Evolutionary conservation across 139 green algal species (phyloP).

Genomic region (Closterium sp.): DNA sequence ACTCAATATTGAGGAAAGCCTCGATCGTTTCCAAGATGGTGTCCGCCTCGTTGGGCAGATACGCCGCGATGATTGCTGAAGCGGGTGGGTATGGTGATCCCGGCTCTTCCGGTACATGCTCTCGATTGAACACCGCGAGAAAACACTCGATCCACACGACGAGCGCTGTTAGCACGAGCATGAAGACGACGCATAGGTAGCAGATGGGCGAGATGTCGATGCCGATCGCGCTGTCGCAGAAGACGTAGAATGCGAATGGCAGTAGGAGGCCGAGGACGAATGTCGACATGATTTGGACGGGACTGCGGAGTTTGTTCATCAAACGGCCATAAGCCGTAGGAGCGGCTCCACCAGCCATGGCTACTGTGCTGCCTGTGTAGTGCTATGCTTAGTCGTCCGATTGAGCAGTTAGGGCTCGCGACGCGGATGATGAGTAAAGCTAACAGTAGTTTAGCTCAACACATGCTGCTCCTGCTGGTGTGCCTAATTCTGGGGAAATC

Average conservation of each 20-base stretch:
- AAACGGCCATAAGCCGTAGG: background rate
- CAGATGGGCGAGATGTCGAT: slow-evolving; percentile 39
- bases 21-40: slow-evolving; percentile 47
- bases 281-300: slow-evolving; percentile 31
- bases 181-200: slow-evolving; percentile 23
- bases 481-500: no score
- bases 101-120: background rate
- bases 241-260: slow-evolving; percentile 34
- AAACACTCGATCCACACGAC: slow-evolving; percentile 41
- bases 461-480: background rate
- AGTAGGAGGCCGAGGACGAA: slow-evolving; percentile 39
- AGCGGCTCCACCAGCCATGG: background rate
- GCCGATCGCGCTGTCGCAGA: slow-evolving; percentile 13
- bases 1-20: slow-evolving; percentile 32
- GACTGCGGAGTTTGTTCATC: slow-evolving; percentile 6
- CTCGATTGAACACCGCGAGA: slow-evolving; percentile 23
- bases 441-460: background rate
- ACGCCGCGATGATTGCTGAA: slow-evolving; percentile 44
- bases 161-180: slow-evolving; percentile 24
- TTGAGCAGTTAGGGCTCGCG: background rate
- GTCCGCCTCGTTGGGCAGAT: slow-evolving; percentile 50
- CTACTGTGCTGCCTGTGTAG: background rate
- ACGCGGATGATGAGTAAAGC: background rate
- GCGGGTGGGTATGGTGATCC: slow-evolving; percentile 17
- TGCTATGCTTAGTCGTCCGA: background rate